A percentile compares a stretch with the other conserved stretches of the same genome.
Evolutionary conservation across 2,329 filamentous ascomycete species (phyloP).

Genomic region (Fusarium papillatum): DNA sequence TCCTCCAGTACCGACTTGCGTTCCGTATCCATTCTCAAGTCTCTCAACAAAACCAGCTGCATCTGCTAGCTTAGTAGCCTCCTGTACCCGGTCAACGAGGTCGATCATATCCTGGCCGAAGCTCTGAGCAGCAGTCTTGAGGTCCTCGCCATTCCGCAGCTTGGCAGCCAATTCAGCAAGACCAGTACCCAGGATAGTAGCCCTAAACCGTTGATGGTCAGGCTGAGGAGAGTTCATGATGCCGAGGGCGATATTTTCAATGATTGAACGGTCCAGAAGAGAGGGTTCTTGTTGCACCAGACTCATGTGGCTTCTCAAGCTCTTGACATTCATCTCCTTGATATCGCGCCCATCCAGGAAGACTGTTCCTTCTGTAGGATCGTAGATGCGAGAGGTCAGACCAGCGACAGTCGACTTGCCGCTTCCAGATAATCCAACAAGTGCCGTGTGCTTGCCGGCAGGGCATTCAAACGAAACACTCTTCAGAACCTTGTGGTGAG

Average conservation of each 20-base stretch:
- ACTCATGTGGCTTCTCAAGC: constrained; percentile 56
- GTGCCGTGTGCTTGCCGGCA: constrained; percentile 64
- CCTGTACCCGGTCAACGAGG: constrained; percentile 63
- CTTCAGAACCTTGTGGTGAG: constrained; percentile 57
- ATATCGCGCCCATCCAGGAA: constrained; percentile 63
- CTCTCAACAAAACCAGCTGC: constrained; percentile 67
- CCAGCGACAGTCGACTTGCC: constrained; percentile 70
- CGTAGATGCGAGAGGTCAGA: constrained; percentile 69
- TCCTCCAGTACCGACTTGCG: constrained; percentile 66
- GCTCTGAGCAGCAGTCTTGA: constrained; percentile 58
- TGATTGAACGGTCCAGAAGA: constrained; percentile 60
- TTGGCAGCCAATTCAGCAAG: constrained; percentile 65
- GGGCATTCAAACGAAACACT: constrained; percentile 61
- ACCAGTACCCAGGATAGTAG: constrained; percentile 60
- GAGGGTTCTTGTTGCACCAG: constrained; percentile 62
- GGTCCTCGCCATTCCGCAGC: constrained; percentile 63
- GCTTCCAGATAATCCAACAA: constrained; percentile 71
- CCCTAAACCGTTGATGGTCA: constrained; percentile 56
- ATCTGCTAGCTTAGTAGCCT: constrained; percentile 70
- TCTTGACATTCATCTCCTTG: constrained; percentile 60
- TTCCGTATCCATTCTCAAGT: constrained; percentile 67
- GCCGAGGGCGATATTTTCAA: constrained; percentile 66
- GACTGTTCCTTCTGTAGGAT: constrained; percentile 63
- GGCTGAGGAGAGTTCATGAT: constrained; percentile 58
- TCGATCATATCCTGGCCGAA: constrained; percentile 60